A percentile compares a stretch with the other conserved stretches of the same genome.
These are phyloP conservation scores for Antrodiella citrinella DNA, from an alignment of 768 basidiomycete genomes.

Conservation along the genomic window DNA sequence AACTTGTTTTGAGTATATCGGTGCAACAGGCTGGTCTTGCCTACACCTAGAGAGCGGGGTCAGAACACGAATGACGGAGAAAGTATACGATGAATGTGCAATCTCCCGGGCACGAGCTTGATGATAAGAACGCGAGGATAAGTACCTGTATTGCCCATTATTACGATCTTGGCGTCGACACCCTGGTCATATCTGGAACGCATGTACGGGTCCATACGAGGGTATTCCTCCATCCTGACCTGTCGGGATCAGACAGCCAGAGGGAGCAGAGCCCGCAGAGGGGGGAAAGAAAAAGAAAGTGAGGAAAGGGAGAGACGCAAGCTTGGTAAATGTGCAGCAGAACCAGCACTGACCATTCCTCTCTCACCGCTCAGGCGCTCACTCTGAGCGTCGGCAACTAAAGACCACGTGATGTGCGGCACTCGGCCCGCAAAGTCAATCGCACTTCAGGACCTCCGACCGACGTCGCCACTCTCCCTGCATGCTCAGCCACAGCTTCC, in stretches of 20 bases:
- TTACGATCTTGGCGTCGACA: conserved; percentile 91
- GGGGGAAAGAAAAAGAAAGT: conserved; percentile 30
- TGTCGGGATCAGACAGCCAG: conserved; percentile 18
- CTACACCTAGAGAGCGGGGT: conserved; percentile 52
- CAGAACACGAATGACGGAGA: conserved; percentile 1
- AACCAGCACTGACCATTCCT: conserved; percentile 9
- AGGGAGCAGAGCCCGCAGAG: conserved; percentile 34
- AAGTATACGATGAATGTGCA: conserved; percentile 26
- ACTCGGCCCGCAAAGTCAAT: neutral
- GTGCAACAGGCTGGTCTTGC: conserved; percentile 86
- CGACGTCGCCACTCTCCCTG: no score
- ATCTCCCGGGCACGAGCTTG: neutral
- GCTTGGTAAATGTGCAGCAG: conserved; percentile 8
- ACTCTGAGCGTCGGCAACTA: neutral
- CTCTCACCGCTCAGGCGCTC: conserved; percentile 8
- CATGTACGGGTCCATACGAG: conserved; percentile 56
- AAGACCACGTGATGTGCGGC: neutral
- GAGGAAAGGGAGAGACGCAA: conserved; percentile 19
- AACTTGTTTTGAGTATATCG: conserved; percentile 90
- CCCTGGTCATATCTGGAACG: conserved; percentile 71
- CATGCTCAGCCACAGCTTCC: no score
- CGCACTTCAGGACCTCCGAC: no score
- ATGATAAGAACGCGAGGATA: neutral
- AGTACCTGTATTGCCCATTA: conserved; percentile 78
- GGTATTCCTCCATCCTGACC: conserved; percentile 47